These are phyloP conservation scores for Hypholoma sublateritium DNA, from an alignment of 768 basidiomycete species.

Conservation along the genomic window DNA sequence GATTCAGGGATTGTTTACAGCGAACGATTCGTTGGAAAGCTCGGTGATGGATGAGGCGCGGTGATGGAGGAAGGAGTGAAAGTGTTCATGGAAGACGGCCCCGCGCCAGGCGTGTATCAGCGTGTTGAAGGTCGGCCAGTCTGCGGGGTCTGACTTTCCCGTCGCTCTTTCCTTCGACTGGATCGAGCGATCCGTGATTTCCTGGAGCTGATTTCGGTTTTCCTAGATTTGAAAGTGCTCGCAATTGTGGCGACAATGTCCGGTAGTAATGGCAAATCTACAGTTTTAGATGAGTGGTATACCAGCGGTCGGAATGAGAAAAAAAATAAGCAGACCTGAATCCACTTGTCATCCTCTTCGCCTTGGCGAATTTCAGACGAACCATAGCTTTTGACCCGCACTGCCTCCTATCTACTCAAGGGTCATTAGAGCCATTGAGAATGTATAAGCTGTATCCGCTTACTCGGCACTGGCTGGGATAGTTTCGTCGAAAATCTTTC, in stretches of 20 bases:
- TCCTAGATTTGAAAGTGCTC: constrained; percentile 88
- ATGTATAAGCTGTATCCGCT: no score
- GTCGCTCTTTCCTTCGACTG: constrained; percentile 65
- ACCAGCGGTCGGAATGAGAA: not conserved
- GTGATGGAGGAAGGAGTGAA: constrained; percentile 93
- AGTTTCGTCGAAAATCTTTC: constrained; percentile 25
- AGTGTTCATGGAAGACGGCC: constrained; percentile 85
- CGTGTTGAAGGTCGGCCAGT: constrained; percentile 80
- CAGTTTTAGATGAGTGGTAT: not conserved
- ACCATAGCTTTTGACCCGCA: constrained; percentile 35
- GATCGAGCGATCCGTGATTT: constrained; percentile 59
- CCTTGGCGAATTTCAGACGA: constrained; percentile 29
- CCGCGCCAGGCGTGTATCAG: constrained; percentile 75
- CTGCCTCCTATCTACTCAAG: constrained; percentile 21
- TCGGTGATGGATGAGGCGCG: constrained; percentile 84
- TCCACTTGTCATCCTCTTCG: constrained; percentile 30
- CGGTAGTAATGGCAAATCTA: constrained; percentile 6
- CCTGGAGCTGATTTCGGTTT: constrained; percentile 62
- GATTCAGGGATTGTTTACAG: constrained; percentile 32
- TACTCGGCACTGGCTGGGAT: constrained; percentile 31
- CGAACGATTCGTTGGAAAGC: constrained; percentile 47
- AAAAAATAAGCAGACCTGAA: constrained; percentile 20
- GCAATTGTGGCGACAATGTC: no score
- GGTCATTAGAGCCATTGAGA: no score
- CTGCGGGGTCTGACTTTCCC: constrained; percentile 77